Evolutionary conservation across 2,329 filamentous ascomycete species (phyloP).

Genomic region (Stachybotrys chartarum): DNA sequence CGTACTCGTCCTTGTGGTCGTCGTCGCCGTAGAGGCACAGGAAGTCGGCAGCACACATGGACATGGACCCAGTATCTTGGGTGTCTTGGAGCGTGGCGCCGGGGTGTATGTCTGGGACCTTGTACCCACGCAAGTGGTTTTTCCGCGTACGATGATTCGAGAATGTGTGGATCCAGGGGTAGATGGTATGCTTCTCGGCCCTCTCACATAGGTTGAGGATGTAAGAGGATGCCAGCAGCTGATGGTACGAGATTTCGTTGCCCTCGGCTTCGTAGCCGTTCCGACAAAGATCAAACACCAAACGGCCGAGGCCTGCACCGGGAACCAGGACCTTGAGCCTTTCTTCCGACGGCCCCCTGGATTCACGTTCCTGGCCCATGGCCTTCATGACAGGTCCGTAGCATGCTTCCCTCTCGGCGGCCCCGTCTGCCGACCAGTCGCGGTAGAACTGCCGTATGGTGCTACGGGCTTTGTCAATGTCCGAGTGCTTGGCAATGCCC

Average conservation of each 20-base stretch:
- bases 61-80: constrained; percentile 58
- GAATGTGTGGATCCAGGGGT: constrained; percentile 82
- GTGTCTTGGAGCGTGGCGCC: constrained; percentile 40
- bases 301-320: constrained; percentile 78
- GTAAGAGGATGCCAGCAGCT: constrained; percentile 78
- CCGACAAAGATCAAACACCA: constrained; percentile 80
- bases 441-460: constrained; percentile 91
- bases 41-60: constrained; percentile 91
- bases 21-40: constrained; percentile 71
- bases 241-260: constrained; percentile 95
- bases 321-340: constrained; percentile 70
- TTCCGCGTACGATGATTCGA: constrained; percentile 71
- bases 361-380: constrained; percentile 43
- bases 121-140: constrained; percentile 68
- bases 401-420: constrained; percentile 64
- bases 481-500: constrained; percentile 60
- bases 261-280: constrained; percentile 72
- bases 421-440: constrained; percentile 83
- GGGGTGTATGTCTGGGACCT: constrained; percentile 76
- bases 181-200: constrained; percentile 62
- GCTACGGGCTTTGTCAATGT: constrained; percentile 86
- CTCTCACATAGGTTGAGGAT: constrained; percentile 61
- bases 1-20: constrained; percentile 56
- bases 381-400: constrained; percentile 67
- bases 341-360: constrained; percentile 18